Evolutionary conservation across 306 rosid species (phyloP).

Genomic region (Fragaria ananassa): DNA sequence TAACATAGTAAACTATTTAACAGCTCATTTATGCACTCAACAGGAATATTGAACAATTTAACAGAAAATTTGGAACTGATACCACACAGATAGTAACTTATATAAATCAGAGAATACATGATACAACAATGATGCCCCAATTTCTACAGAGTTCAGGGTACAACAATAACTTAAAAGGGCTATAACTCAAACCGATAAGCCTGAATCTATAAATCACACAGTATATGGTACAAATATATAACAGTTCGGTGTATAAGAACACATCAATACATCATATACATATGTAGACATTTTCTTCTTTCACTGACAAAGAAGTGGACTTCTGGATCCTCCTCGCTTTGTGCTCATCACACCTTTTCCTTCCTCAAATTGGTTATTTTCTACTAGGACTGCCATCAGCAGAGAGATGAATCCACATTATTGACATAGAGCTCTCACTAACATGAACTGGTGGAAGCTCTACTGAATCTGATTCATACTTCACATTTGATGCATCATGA

Average conservation of each 20-base stretch:
- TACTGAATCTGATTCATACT: slow-evolving; percentile 9
- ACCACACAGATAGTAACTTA: no score
- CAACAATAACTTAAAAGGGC: background rate
- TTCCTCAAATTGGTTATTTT: slow-evolving; percentile 49
- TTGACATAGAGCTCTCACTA: slow-evolving; percentile 27
- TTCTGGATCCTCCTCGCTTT: slow-evolving; percentile 56
- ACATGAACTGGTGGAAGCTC: slow-evolving; percentile 23
- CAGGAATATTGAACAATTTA: no score
- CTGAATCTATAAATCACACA: no score
- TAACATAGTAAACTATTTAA: no score
- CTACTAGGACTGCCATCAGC: slow-evolving; percentile 60
- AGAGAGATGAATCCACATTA: slow-evolving; percentile 54
- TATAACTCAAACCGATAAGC: no score
- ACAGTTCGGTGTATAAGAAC: background rate
- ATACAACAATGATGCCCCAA: background rate
- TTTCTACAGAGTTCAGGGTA: background rate
- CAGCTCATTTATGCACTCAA: no score
- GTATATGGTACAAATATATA: background rate
- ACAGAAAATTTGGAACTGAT: no score
- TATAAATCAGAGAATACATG: background rate
- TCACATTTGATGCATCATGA: slow-evolving; percentile 22
- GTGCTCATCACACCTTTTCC: slow-evolving; percentile 70
- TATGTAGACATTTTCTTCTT: slow-evolving; percentile 6
- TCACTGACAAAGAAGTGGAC: slow-evolving; percentile 18
- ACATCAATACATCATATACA: background rate